A percentile compares a stretch with the other conserved stretches of the same genome.
Evolutionary conservation across 371 early-diverging fungal species (phyloP).

Genomic region (Mycotypha africana): DNA sequence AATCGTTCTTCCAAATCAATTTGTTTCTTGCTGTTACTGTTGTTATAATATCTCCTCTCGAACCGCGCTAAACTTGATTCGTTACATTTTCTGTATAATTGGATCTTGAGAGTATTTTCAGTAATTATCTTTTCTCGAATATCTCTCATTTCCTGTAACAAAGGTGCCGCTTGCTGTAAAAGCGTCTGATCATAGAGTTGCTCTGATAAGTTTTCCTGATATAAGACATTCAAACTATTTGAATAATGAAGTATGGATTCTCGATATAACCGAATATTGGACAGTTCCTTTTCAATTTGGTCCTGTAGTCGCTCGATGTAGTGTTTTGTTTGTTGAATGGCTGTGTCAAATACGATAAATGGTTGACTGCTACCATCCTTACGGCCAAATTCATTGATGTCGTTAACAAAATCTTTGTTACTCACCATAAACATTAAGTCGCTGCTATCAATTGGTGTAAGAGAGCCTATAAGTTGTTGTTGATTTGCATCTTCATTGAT

Average conservation of each 20-base stretch:
- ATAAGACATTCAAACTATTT: no score
- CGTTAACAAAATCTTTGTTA: neutral
- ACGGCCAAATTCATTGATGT: no score
- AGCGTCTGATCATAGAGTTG: slow-evolving; percentile 1
- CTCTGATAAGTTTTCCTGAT: no score
- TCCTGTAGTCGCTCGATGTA: slow-evolving; percentile 2
- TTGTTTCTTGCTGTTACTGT: neutral
- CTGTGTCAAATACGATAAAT: slow-evolving; percentile 6
- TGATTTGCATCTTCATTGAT: slow-evolving; percentile 23
- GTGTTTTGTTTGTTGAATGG: neutral
- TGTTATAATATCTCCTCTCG: slow-evolving; percentile 1
- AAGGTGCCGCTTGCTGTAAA: slow-evolving; percentile 1
- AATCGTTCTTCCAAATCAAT: slow-evolving; percentile 13
- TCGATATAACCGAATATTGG: slow-evolving; percentile 1
- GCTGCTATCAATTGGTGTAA: neutral
- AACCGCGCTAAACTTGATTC: slow-evolving; percentile 1
- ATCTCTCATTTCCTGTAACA: slow-evolving; percentile 6
- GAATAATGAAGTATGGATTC: slow-evolving; percentile 8
- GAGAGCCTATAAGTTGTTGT: slow-evolving; percentile 1
- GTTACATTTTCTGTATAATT: slow-evolving; percentile 6
- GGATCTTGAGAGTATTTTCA: slow-evolving; percentile 5
- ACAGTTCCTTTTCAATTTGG: slow-evolving; percentile 8
- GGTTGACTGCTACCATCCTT: no score
- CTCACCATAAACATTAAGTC: slow-evolving; percentile 11
- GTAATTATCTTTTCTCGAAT: neutral